Evolutionary conservation across 1,284 basidiomycete genomes (phyloP), one percentile per base, ranked within the genome.

Genomic region (Abortiporus biennis): DNA sequence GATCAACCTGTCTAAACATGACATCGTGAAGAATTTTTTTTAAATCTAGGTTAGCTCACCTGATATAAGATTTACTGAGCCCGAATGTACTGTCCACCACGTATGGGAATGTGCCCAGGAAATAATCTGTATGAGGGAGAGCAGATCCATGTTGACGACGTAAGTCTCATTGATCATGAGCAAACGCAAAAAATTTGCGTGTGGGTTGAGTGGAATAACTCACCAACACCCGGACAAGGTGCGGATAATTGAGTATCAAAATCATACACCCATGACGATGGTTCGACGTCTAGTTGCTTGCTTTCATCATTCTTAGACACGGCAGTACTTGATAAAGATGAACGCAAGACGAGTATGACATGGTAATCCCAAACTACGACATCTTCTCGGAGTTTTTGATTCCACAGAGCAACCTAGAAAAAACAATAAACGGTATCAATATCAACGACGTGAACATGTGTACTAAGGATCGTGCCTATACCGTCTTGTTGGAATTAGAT

Each of bases 351-450:
- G 8, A 83, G 68, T 21, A 87, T 59, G 50, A 83, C 82, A 54
- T 88, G 85, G 57, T 88, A 87, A 56, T 88, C 84, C 84, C 85
- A 87, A 25, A 87, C 59, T 8, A 85, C 74, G 57, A 50, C 48
- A 42, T 37, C 60, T 51, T 34, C 50, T 54, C 20, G 60, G 8
- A 62, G 63, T 49, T 70, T 74, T 56, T 86, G 84, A 39, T 67
- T 68, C 74, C 80, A 84, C 23, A 88, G 57, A 16, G 79, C 76
- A 20, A 81, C 74, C 82, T 84, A 45, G 36, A 20, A 9, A 37
- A n/a, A n/a, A n/a, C n/a, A n/a, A n/a, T n/a, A n/a, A n/a, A n/a
- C n/a, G n/a, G n/a, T n/a, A n/a, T n/a, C n/a, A n/a, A n/a, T n/a
- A n/a, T n/a, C n/a, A n/a, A n/a, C n/a, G n/a, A 35, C 25, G 35